Base-by-base conservation (phyloP, 805 yeast species). In the Cyberlindnera sargentensis region DNA sequence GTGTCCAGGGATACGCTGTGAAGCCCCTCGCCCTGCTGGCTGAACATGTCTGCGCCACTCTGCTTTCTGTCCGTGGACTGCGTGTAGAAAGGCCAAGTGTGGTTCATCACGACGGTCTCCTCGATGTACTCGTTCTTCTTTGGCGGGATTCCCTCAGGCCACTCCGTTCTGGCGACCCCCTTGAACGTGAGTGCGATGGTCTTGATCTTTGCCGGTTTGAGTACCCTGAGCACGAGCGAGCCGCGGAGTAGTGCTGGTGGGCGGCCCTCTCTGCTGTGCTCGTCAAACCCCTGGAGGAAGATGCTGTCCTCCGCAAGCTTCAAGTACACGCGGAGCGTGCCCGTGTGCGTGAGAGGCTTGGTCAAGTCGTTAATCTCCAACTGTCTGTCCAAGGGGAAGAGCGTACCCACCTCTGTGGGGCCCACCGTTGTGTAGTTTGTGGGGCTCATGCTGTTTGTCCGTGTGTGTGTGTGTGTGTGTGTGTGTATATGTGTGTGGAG, bases 111-210 rank as follows among this genome's bases (percentile, higher is more conserved):
- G 41, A 76, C 84, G 48, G 75, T 76, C 24, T 73, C 61, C 52
- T 93, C 99, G 31, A 63, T 61, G 47, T 76, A 80, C 10, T 80
- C 84, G 15, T 70, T 68, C 51, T 80, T 80, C 58, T 84, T 86
- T 0, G 97, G 96, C 0, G 98, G 98, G 20, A 91, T 90, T 3
- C 99, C 99, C 57, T 93, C 97, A 3, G 97, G 97, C 96, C 97
- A 90, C 47, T 90, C 96, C 0, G 96, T 90, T 50, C 84, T 72
- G 32, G 84, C 75, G 2, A 62, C 58, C 1, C 96, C 97, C 41
- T 72, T 71, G 52, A 90, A 78, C 2, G 71, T 67, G 39, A 90
- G 67, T 4, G 66, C 60, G 9, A 90, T 76, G 20, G 75, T 60
- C 61, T 84, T 86, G 47, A 90, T 67, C 58, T 80, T 85, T 28